Percentiles rank a stretch among this genome's conserved stretches.
These are phyloP conservation scores for Boletus rubropictus DNA, from an alignment of 768 basidiomycete species.

Conservation along the genomic window DNA sequence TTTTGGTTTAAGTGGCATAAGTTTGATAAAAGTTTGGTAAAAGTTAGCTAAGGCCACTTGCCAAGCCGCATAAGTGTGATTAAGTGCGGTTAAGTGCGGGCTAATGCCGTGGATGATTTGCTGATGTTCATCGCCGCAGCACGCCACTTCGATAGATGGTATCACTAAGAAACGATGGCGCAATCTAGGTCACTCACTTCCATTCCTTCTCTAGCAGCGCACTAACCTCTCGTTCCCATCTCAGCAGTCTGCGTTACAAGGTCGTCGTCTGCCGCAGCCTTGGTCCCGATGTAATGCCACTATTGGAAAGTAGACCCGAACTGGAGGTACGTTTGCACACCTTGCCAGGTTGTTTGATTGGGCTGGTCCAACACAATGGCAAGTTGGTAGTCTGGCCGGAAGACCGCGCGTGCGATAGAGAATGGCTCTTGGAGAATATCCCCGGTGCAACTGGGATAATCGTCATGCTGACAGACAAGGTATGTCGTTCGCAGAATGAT, in stretches of 20 bases:
- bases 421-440: slow-evolving; percentile 72
- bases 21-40: no score
- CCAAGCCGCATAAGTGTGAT: no score
- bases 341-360: neutral
- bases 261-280: slow-evolving; percentile 58
- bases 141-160: neutral
- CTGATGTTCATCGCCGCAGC: neutral
- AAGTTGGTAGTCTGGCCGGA: slow-evolving; percentile 49
- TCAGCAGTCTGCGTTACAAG: slow-evolving; percentile 28
- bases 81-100: no score
- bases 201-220: slow-evolving; percentile 4
- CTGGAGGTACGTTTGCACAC: slow-evolving; percentile 42
- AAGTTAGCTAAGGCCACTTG: no score
- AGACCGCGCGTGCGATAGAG: slow-evolving; percentile 49
- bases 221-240: slow-evolving; percentile 26
- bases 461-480: slow-evolving; percentile 70
- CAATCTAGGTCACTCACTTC: slow-evolving; percentile 24
- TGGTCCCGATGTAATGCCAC: slow-evolving; percentile 58
- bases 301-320: slow-evolving; percentile 44
- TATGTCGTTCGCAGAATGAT: slow-evolving; percentile 21
- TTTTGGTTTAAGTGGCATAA: no score
- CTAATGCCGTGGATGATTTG: no score
- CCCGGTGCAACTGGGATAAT: slow-evolving; percentile 58
- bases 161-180: slow-evolving; percentile 15
- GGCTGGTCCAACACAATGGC: neutral